Conservation (phyloP, 768 basidiomycete genomes). For the Strobilomyces confusus region DNA sequence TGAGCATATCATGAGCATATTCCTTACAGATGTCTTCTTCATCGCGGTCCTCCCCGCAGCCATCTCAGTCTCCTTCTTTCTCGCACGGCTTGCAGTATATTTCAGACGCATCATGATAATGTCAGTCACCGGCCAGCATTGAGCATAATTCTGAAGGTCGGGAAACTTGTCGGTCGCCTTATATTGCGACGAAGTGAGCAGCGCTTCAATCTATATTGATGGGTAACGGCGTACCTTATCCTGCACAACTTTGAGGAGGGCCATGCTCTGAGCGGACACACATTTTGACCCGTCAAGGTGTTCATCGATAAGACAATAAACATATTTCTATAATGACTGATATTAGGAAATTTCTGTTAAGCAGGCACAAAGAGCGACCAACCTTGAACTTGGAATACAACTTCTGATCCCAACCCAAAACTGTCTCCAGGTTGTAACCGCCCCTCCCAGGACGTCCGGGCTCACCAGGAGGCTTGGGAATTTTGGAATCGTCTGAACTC, state of each 20-base stretch:
- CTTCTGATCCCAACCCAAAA: not conserved
- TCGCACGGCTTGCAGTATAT: not conserved
- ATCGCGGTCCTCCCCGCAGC: not conserved
- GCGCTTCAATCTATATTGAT: too few species aligned
- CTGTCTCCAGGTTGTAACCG: not conserved
- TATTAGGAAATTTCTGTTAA: too few species aligned
- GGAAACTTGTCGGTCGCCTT: not conserved
- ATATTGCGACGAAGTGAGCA: too few species aligned
- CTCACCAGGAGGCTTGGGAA: not conserved
- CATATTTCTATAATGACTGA: too few species aligned
- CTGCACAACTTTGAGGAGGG: not conserved
- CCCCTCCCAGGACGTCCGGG: not conserved
- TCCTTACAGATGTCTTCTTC: too few species aligned
- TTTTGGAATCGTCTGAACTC: not conserved
- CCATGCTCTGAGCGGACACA: not conserved
- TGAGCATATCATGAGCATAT: too few species aligned
- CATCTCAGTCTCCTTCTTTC: too few species aligned
- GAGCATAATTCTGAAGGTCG: too few species aligned
- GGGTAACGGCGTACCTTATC: too few species aligned
- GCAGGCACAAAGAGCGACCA: too few species aligned
- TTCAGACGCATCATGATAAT: conserved; percentile 13
- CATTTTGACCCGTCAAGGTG: not conserved
- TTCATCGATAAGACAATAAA: not conserved
- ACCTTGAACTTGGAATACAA: not conserved
- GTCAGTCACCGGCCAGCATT: not conserved